Conservation (phyloP, 805 yeast species). For the Starmerella stellata region DNA sequence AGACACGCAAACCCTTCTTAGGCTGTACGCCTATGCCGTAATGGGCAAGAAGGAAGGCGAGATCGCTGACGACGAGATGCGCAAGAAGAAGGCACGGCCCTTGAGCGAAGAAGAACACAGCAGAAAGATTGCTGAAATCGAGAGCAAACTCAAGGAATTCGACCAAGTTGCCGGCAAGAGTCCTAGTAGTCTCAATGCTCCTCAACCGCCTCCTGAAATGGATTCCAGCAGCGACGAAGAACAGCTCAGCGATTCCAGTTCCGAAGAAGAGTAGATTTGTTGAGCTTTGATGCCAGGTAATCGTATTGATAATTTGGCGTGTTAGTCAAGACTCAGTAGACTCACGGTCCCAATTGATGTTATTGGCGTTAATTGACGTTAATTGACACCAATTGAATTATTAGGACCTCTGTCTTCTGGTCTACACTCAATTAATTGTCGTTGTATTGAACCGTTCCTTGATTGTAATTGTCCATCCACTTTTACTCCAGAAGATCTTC, state of each 20-base stretch:
- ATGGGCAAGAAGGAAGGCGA: slow-evolving; percentile 14
- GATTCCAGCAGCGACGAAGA: slow-evolving; percentile 19
- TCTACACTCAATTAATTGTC: no score
- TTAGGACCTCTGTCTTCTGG: no score
- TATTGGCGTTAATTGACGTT: no score
- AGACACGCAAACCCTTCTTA: slow-evolving; percentile 64
- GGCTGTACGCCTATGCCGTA: slow-evolving; percentile 68
- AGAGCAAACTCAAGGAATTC: slow-evolving; percentile 57
- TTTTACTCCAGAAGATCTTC: background rate
- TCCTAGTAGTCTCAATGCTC: background rate
- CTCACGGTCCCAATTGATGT: no score
- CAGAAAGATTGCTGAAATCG: slow-evolving; percentile 50
- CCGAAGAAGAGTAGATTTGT: slow-evolving; percentile 23
- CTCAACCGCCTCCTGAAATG: slow-evolving; percentile 1
- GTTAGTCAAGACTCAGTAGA: no score
- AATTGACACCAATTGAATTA: no score
- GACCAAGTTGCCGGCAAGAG: slow-evolving; percentile 24
- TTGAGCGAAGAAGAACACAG: slow-evolving; percentile 48
- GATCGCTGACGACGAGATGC: slow-evolving; percentile 1
- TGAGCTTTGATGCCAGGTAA: no score
- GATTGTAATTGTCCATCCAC: background rate
- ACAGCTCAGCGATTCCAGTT: slow-evolving; percentile 18
- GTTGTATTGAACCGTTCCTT: no score
- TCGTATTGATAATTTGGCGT: no score
- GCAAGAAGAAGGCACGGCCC: slow-evolving; percentile 24